Base-by-base conservation (phyloP, 768 basidiomycete genomes). In the Phlebiopsis flavidoalba region DNA sequence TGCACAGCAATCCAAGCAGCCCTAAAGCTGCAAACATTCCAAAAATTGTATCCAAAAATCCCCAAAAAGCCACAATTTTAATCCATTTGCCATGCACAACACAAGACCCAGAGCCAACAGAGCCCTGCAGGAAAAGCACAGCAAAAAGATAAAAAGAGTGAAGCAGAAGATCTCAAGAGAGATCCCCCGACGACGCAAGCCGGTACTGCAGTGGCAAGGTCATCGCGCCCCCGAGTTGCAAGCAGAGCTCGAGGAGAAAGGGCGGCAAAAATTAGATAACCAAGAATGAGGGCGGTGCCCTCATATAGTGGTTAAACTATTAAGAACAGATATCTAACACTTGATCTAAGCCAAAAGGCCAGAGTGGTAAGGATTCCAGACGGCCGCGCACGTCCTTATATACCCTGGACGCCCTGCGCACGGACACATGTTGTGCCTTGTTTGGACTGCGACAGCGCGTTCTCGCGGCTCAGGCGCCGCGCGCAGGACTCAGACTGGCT, bases 241-340 rank as follows among this genome's bases (percentile, higher is more conserved):
- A 69, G 66, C 67, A 67, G 67, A 69, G 67, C 66, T 60, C 66
- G 63, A 61, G 51, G 59, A 37, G 53, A 62, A 66, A 64, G 60
- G 60, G 65, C 63, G 63, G 60, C 65, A 66, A 66, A 66, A 64
- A 64, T 66, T 60, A 64, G 60, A 66, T 60, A 63, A 62, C 61
- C 61, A 72, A 72, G 59, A 72, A 72, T 72, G 71, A 64, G 66
- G 70, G 67, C 71, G 70, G 70, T 72, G 71, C 67, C 70, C 65
- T 64, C 71, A 72, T 72, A 72, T 72, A 72, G 71, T 72, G 71
- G 71, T 72, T 72, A 72, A 72, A 72, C 80, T 84, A 77, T 79
- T 77, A 82, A 84, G 81, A 84, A 84, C 83, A 84, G 83, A 84
- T 85, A 84, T n/a, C 84, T 85, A 84, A n/a, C 84, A 84, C 84